Evolutionary conservation across 2,329 filamentous ascomycete genomes (phyloP), one percentile per base, ranked within the genome.

Genomic region (Clonostachys sp.): DNA sequence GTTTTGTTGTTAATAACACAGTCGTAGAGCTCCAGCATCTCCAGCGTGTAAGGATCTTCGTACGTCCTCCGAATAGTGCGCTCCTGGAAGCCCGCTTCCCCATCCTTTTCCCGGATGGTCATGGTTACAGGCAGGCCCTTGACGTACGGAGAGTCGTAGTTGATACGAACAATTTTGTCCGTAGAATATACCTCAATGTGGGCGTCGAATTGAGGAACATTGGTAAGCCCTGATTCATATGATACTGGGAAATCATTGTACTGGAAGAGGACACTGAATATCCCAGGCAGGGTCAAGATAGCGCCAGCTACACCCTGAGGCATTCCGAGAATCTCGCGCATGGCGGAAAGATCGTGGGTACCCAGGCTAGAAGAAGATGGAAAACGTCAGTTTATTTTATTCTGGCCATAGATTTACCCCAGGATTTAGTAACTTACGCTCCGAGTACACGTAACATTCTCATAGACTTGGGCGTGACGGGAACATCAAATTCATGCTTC

Each of bases 71-170:
- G 57, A 4, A 77, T 57, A 2, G 48, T 59, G 2, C 61, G 58
- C 52, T 72, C 71, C 45, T 66, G 61, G 38, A 62, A 60, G 63
- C 0, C 62, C 68, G 12, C 67, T 61, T 30, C 24, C 4, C 24
- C 24, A 5, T 50, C 44, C 12, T 63, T 63, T 41, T 81, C 76
- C 6, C 66, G 56, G 9, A 81, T 61, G 0, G 59, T 61, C 46
- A 81, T 70, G 6, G 65, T 73, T 20, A 78, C 73, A 0, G 75
- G 73, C 2, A 81, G 59, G 0, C 72, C 78, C 52, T 79, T 80
- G n/a, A 81, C 66, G 48, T 75, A 81, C 0, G 80, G 81, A 1
- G 77, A 75, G 48, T 84, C 77, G 51, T 77, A 81, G 35, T 74
- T 57, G 12, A 84, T 66, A 2, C 64, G 68, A 0, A 84, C 73